phyloP scores from a whole-genome alignment of 106 monocot species.

The Platanthera guangdongensis region DNA sequence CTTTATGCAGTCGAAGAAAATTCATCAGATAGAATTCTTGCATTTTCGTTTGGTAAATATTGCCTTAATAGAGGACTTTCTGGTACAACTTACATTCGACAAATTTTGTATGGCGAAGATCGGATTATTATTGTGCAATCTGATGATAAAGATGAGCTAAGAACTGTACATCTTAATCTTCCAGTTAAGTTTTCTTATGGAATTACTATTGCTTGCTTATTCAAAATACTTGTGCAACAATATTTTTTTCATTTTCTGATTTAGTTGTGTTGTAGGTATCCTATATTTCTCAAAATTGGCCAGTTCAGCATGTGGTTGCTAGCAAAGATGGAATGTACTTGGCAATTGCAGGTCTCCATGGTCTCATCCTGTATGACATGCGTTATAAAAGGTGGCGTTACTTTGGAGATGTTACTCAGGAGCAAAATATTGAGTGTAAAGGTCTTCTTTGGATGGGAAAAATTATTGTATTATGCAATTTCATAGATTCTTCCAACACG shows the following conservation, averaged over 20 bases:
- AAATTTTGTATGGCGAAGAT: constrained; percentile 95
- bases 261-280: constrained; percentile 46
- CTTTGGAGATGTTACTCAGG: constrained; percentile 97
- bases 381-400: constrained; percentile 87
- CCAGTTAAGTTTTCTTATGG: constrained; percentile 57
- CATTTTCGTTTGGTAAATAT: constrained; percentile 96
- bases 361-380: constrained; percentile 87
- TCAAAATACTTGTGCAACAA: background rate
- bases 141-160: constrained; percentile 85
- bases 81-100: constrained; percentile 80
- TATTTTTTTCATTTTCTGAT: constrained; percentile 12
- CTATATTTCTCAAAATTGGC: constrained; percentile 99
- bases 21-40: constrained; percentile 63
- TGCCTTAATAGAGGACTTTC: constrained; percentile 88
- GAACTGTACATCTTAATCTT: constrained; percentile 85
- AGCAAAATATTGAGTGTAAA: constrained; percentile 93
- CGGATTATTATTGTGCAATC: constrained; percentile 83
- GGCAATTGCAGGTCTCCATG: constrained; percentile 90
- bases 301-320: constrained; percentile 79
- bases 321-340: constrained; percentile 94
- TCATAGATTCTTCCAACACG: constrained; percentile 65
- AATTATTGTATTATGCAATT: constrained; percentile 94
- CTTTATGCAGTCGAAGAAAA: constrained; percentile 86
- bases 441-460: constrained; percentile 96
- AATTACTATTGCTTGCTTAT: constrained; percentile 11